Evolutionary conservation across 2,329 filamentous ascomycete species (phyloP).

Genomic region (Arachnomyces sp.): DNA sequence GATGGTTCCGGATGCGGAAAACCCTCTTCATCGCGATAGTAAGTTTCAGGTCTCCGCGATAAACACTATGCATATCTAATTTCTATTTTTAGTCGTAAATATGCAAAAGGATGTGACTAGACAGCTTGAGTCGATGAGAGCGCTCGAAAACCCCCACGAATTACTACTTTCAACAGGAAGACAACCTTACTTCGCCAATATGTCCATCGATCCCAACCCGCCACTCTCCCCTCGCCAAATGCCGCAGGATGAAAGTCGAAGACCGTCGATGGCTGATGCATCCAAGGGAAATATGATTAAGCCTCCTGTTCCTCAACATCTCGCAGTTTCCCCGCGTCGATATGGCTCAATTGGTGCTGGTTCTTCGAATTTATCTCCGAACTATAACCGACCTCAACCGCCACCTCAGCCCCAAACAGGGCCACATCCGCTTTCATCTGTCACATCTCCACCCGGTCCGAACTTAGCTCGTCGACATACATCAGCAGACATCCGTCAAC

Average conservation of each 20-base stretch:
- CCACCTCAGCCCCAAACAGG: constrained; percentile 56
- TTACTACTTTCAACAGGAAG: constrained; percentile 52
- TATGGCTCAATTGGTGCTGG: constrained; percentile 78
- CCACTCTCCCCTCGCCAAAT: constrained; percentile 84
- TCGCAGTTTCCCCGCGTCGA: constrained; percentile 68
- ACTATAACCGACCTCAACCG: constrained; percentile 62
- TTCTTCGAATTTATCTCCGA: constrained; percentile 58
- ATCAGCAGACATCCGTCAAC: constrained; percentile 87
- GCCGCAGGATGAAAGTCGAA: constrained; percentile 74
- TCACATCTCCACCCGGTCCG: constrained; percentile 50
- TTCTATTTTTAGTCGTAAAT: constrained; percentile 35
- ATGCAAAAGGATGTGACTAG: constrained; percentile 59
- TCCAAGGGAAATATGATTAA: constrained; percentile 62
- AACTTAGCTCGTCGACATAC: constrained; percentile 81
- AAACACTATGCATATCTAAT: constrained; percentile 6
- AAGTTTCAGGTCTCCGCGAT: constrained; percentile 32
- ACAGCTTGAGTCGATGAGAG: constrained; percentile 52
- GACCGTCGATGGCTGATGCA: constrained; percentile 59
- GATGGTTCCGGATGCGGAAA: constrained; percentile 67
- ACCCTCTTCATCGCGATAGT: constrained; percentile 75
- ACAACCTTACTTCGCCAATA: constrained; percentile 57
- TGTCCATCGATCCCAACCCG: constrained; percentile 56
- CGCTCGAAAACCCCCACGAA: constrained; percentile 57
- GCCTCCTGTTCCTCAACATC: constrained; percentile 71
- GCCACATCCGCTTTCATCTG: constrained; percentile 53